Base-by-base conservation (phyloP, 129 eudicot species). In the Tanacetum coccineum region DNA sequence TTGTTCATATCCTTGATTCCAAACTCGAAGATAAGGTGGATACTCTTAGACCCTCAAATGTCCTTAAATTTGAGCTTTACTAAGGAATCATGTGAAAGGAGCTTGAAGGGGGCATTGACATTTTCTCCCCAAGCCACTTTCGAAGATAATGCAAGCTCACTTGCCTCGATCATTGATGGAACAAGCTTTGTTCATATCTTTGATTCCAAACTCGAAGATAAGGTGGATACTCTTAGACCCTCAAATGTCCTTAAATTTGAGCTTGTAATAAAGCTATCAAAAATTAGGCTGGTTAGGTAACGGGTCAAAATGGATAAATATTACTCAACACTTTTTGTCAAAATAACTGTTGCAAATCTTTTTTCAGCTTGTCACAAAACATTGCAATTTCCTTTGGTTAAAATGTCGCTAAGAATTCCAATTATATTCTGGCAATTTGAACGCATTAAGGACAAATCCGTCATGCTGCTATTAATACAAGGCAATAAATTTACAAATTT, bases 131-230 rank as follows among this genome's bases (percentile, higher is more conserved):
- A 79, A 73, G 72, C 67, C 18, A 80, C 47, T 26, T 70, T 88
- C 36, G 73, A 79, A 63, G 82, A 50, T 2, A 66, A 28, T 68
- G 63, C 56, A 30, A 74, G 76, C 52, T 62, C 71, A 68, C 60
- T 83, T 55, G 95, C 96, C 30, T 79, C 88, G 71, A 83, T 91
- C 19, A 88, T 91, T 74, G 98, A 91, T 68, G 98, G 98, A 32
- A 85, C 96, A 15, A 91, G 96, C 72, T 95, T 91, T 62, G 98
- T 91, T 11, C 77, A 88, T 79, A 78, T 91, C 50, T 84, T 91
- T 13, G 98, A 91, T 59, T 59, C 83, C 21, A 96, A 91, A 66
- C 95, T 91, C 51, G 98, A 91, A 76, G 72, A 87, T 36, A 80
- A 83, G 95, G 98, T 91, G 74, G 73, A 65, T 46, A 20, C 8